Percentiles rank a stretch among this genome's conserved stretches.
Evolutionary conservation across 1,139 yeast genomes (phyloP).

Genomic region (Yamadazyma atlantica): DNA sequence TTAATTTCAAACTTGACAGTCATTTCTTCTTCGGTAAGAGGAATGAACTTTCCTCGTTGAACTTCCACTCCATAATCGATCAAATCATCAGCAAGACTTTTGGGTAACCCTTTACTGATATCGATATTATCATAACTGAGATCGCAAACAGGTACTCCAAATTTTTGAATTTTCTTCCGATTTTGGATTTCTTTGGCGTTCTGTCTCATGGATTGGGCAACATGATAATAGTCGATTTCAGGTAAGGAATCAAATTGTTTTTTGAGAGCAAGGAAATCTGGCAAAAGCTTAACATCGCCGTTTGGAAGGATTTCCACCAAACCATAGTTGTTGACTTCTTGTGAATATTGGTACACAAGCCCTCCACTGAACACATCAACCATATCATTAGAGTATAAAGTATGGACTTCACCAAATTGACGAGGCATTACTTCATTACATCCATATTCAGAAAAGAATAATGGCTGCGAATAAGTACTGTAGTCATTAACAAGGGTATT

Average conservation of each 20-base stretch:
- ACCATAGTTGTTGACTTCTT: conserved; percentile 88
- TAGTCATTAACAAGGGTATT: conserved; percentile 72
- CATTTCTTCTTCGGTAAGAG: conserved; percentile 39
- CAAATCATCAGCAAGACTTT: conserved; percentile 41
- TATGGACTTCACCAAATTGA: conserved; percentile 70
- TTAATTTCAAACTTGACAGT: conserved; percentile 35
- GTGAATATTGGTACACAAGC: conserved; percentile 84
- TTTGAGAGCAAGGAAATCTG: conserved; percentile 56
- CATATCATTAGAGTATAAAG: conserved; percentile 76
- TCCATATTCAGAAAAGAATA: conserved; percentile 86
- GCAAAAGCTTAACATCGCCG: conserved; percentile 55
- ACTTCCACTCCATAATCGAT: conserved; percentile 49
- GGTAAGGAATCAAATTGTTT: conserved; percentile 41
- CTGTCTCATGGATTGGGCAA: conserved; percentile 25
- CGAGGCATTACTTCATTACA: conserved; percentile 87
- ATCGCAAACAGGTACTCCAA: conserved; percentile 40
- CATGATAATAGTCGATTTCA: conserved; percentile 24
- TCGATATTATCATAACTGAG: conserved; percentile 52
- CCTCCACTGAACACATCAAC: conserved; percentile 87
- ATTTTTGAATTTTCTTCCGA: conserved; percentile 23
- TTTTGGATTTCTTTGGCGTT: conserved; percentile 26
- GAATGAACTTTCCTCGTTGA: conserved; percentile 47
- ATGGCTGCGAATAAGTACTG: conserved; percentile 65
- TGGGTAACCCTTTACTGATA: conserved; percentile 48
- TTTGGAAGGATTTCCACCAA: conserved; percentile 60